Conservation (phyloP, 495 filamentous ascomycete species). For the Annulohypoxylon moriforme region DNA sequence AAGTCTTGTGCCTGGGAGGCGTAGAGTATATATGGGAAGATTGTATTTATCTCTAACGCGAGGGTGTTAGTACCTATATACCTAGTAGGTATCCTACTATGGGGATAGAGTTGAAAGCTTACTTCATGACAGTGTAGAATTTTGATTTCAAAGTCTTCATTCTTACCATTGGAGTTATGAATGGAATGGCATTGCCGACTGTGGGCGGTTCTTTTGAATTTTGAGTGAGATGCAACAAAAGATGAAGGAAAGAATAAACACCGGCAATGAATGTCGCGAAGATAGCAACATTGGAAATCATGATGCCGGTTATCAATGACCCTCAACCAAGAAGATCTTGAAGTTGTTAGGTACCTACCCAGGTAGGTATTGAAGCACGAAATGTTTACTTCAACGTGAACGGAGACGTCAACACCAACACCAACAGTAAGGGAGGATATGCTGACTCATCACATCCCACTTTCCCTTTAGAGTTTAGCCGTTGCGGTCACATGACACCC, state of each 20-base stretch:
- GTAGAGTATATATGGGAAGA: conserved; percentile 38
- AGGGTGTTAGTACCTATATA: background rate
- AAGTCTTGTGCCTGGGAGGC: conserved; percentile 25
- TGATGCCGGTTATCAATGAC: background rate
- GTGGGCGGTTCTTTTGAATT: background rate
- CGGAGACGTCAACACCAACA: no score
- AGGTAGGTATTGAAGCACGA: background rate
- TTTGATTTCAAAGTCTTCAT: background rate
- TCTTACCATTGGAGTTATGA: background rate
- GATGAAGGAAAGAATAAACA: background rate
- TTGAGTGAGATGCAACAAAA: background rate
- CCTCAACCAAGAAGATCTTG: background rate
- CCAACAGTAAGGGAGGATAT: background rate
- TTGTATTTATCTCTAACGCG: background rate
- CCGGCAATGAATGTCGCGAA: background rate
- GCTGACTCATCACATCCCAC: background rate
- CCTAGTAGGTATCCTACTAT: no score
- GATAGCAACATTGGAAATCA: background rate
- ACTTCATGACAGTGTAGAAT: background rate
- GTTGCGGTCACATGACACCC: background rate
- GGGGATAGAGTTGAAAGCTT: background rate
- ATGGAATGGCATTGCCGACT: background rate
- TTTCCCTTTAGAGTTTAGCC: background rate
- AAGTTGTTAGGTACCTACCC: background rate
- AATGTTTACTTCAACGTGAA: no score